Base-by-base conservation (phyloP, 192 early-diverging fungal genomes). In the Podila clonocystis region DNA sequence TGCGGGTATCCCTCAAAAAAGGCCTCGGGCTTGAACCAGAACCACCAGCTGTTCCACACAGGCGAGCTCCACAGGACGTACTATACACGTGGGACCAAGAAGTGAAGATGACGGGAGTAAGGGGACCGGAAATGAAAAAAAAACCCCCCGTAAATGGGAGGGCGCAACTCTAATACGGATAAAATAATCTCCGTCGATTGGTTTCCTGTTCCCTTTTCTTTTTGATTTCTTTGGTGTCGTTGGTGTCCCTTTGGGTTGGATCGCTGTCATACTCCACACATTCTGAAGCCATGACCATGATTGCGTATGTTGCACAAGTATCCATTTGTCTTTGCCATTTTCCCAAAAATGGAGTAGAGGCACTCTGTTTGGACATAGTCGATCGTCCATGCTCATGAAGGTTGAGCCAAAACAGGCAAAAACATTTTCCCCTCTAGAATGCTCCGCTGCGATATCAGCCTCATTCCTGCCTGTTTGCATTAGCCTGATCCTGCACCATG, bases 1-100 rank as follows among this genome's bases (percentile, higher is more conserved):
- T 86, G 87, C 2, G 89, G 89, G 62, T 91, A 91, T 26, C 72
- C 87, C 19, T 78, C 82, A 76, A 87, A 90, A 50, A 90, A 85
- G 28, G 85, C 78, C 7, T 75, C 73, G 22, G 89, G 82, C 41
- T 82, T 72, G 62, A 75, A 84, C 77, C 73, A 76, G 50, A 80
- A 72, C 31, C 22, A 50, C 76, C 76, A 80, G 64, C 87, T 87
- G 82, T 91, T 87, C 91, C 91, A 91, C 64, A 91, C 89, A 26
- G 90, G 85, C 20, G 86, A 83, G 34, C 87, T 62, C 29, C 85
- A 84, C 85, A 92, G 86, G 26, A 93, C 87, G 64, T 88, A 88
- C 87, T 90, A 72, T 12, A 33, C 33, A 33, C 2, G 20, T 7
- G 57, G 24, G 17, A 30, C n/a, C 22, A n/a, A n/a, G 28, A 59